Evolutionary conservation across 225 moss, liverwort and hornwort species (phyloP), one percentile per base, ranked within the genome.

Genomic region (Climacium dendroides): DNA sequence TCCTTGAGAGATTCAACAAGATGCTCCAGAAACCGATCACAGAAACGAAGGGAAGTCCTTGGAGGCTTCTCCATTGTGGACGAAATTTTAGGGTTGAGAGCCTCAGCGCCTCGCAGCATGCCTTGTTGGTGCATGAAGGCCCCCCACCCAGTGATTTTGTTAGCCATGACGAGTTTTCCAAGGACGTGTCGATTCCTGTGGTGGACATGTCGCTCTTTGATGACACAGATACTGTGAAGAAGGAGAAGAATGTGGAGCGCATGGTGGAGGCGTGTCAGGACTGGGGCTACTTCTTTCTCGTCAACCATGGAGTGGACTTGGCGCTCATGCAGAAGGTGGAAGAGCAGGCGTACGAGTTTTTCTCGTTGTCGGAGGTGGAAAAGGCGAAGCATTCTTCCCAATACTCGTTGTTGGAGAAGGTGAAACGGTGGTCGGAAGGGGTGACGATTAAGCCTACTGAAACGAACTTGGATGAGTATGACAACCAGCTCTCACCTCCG

Each of bases 401-500:
- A 4, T 85, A 86, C 81, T 91, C 91, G 66, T 84, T 93, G 89
- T 70, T 91, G 84, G 89, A 93, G 86, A 93, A 91, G 81, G 91
- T 92, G 50, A 91, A 88, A 86, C 89, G 92, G 47, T 93, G 92
- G 92, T 93, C 92, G 29, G 92, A 93, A 88, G 84, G 92, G 65
- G 80, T 93, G 8, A 73, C 87, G 22, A 85, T 92, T 48, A 85
- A 89, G 29, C 90, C 88, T 39, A 84, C 87, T 45, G 92, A 90
- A 77, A 80, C 65, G 34, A 89, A 77, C 72, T 86, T 89, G 50
- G 88, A 93, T 48, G 91, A 93, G 80, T 89, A 89, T 72, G 92
- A 93, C 53, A 91, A 88, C 48, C 87, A 91, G 81, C 86, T 93
- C 85, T 93, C 91, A 30, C 92, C 91, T 58, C 91, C 88, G 26